These are phyloP conservation scores for Boletellus sp. DNA, from an alignment of 1,284 basidiomycete species.

Conservation along the genomic window DNA sequence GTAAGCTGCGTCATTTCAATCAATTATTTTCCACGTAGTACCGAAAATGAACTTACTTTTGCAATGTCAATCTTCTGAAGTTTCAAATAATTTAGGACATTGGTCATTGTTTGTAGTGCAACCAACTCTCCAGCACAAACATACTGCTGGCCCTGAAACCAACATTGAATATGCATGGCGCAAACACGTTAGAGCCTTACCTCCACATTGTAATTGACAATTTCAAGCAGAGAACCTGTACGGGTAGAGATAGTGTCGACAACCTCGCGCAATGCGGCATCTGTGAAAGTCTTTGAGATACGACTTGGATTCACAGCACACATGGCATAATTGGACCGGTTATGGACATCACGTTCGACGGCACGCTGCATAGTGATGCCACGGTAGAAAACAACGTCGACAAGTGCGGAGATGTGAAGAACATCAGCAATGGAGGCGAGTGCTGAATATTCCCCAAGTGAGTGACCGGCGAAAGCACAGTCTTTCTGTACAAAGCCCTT, in stretches of 20 bases:
- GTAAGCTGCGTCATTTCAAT: slow-evolving; percentile 56
- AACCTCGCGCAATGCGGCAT: slow-evolving; percentile 90
- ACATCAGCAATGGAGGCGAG: slow-evolving; percentile 96
- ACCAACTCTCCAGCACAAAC: slow-evolving; percentile 96
- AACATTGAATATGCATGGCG: slow-evolving; percentile 2
- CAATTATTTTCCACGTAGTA: background rate
- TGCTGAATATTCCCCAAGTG: slow-evolving; percentile 96
- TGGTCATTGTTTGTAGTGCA: slow-evolving; percentile 90
- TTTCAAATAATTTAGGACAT: slow-evolving; percentile 96
- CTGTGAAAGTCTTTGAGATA: slow-evolving; percentile 91
- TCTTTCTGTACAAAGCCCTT: slow-evolving; percentile 92
- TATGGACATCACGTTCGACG: slow-evolving; percentile 89
- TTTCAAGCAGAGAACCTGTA: slow-evolving; percentile 84
- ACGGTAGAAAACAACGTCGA: slow-evolving; percentile 98
- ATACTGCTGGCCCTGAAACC: slow-evolving; percentile 84
- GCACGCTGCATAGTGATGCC: slow-evolving; percentile 99
- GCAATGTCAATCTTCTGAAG: slow-evolving; percentile 94
- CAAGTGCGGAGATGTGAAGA: slow-evolving; percentile 91
- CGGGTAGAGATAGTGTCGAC: slow-evolving; percentile 83
- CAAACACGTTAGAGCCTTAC: slow-evolving; percentile 40
- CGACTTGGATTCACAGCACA: slow-evolving; percentile 96
- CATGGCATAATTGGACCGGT: slow-evolving; percentile 97
- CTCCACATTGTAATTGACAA: slow-evolving; percentile 98
- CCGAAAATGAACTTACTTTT: slow-evolving; percentile 52
- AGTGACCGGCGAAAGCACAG: slow-evolving; percentile 96